Evolutionary conservation across 2,329 filamentous ascomycete genomes (phyloP).

Genomic region (Hymenoscyphus salicellus): DNA sequence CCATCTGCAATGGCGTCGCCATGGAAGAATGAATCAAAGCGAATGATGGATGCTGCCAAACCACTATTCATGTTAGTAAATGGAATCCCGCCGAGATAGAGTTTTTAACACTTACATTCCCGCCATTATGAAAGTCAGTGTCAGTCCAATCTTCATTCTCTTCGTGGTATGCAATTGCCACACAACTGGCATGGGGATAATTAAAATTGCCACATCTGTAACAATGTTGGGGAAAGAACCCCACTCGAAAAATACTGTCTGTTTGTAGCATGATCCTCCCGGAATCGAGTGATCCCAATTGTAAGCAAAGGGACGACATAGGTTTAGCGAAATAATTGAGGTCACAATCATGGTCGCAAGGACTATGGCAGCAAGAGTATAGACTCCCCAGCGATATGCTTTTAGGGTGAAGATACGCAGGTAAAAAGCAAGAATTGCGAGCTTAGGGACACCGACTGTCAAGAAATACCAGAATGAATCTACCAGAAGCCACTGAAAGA

Average conservation of each 20-base stretch:
- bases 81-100: not conserved
- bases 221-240: constrained; percentile 5
- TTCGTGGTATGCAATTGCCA: constrained; percentile 7
- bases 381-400: not conserved
- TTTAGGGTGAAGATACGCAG: not conserved
- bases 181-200: constrained; percentile 2
- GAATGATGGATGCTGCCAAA: constrained; percentile 9
- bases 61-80: constrained; percentile 2
- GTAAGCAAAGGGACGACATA: not conserved
- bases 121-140: not conserved
- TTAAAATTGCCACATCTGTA: not conserved
- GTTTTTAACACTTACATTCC: not conserved
- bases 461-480: constrained; percentile 1
- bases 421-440: not conserved
- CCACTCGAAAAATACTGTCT: not conserved
- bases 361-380: not conserved
- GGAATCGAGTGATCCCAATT: not conserved
- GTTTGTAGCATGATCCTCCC: not conserved
- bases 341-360: not conserved
- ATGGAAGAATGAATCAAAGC: constrained; percentile 8
- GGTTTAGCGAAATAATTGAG: not conserved
- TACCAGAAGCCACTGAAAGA: not conserved
- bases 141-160: constrained; percentile 3
- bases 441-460: not conserved
- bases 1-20: not conserved